Evolutionary conservation across 352 stramenopile species (phyloP).

Genomic region (Pythium myriotylum): DNA sequence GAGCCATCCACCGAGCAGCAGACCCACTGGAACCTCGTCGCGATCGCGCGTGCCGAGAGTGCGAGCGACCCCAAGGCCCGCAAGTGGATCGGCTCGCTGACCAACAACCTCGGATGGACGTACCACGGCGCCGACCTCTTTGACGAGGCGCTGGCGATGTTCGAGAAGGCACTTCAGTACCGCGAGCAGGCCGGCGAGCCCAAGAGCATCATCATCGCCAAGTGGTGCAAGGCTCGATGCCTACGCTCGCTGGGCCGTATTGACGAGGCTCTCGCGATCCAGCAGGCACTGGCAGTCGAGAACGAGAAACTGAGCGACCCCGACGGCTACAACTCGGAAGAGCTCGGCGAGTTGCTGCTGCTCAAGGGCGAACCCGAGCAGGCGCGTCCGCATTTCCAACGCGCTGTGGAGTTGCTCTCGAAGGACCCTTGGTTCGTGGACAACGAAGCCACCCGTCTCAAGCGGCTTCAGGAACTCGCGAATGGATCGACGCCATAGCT

Average conservation of each 20-base stretch:
- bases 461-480: constrained; percentile 10
- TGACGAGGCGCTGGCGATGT: constrained; percentile 21
- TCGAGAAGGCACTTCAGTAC: constrained; percentile 20
- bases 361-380: constrained; percentile 11
- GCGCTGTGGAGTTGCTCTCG: constrained; percentile 3
- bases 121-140: constrained; percentile 22
- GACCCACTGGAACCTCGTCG: constrained; percentile 21
- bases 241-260: constrained; percentile 19
- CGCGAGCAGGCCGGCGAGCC: constrained; percentile 16
- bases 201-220: constrained; percentile 23
- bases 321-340: constrained; percentile 27
- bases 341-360: constrained; percentile 25
- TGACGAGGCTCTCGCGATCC: constrained; percentile 24
- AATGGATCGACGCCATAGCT: not conserved
- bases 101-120: constrained; percentile 35
- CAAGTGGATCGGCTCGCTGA: constrained; percentile 29
- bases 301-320: constrained; percentile 2
- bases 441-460: constrained; percentile 12
- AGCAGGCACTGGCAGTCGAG: constrained; percentile 7
- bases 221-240: constrained; percentile 26
- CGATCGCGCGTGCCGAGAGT: constrained; percentile 8
- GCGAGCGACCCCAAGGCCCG: constrained; percentile 16
- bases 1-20: constrained; percentile 9
- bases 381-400: constrained; percentile 3
- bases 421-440: constrained; percentile 19